Evolutionary conservation across 768 basidiomycete species (phyloP).

Genomic region (Suillus alpinus): DNA sequence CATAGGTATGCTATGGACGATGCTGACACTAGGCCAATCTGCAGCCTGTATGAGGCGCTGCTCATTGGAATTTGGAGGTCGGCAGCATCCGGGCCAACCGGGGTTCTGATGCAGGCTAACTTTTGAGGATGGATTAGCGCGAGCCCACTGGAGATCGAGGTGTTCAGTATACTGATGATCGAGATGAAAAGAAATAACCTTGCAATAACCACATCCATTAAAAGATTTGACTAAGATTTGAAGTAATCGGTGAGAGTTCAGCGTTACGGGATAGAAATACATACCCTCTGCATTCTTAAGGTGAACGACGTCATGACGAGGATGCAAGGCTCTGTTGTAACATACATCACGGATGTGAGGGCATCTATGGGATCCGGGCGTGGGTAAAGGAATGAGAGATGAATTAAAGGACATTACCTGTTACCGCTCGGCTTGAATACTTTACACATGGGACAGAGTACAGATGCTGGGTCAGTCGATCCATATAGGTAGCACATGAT

Average conservation of each 20-base stretch:
- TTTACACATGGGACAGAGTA: slow-evolving; percentile 82
- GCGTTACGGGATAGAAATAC: slow-evolving; percentile 19
- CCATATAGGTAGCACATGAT: slow-evolving; percentile 69
- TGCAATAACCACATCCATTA: slow-evolving; percentile 89
- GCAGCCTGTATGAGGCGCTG: slow-evolving; percentile 61
- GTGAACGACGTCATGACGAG: slow-evolving; percentile 73
- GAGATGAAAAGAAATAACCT: slow-evolving; percentile 45
- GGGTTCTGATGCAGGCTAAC: slow-evolving; percentile 60
- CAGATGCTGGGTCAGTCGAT: slow-evolving; percentile 64
- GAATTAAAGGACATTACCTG: slow-evolving; percentile 39
- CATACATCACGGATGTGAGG: slow-evolving; percentile 76
- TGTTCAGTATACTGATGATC: slow-evolving; percentile 23
- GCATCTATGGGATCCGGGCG: slow-evolving; percentile 47
- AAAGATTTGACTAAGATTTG: slow-evolving; percentile 63
- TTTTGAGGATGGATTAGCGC: slow-evolving; percentile 52
- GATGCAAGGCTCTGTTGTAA: slow-evolving; percentile 70
- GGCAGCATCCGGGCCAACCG: slow-evolving; percentile 89
- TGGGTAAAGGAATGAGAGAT: slow-evolving; percentile 17
- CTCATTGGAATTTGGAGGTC: slow-evolving; percentile 62
- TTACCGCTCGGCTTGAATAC: slow-evolving; percentile 62
- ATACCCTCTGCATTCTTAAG: slow-evolving; percentile 87
- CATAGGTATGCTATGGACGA: slow-evolving; percentile 70
- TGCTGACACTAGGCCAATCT: slow-evolving; percentile 80
- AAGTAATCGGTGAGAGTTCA: slow-evolving; percentile 17
- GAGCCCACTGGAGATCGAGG: slow-evolving; percentile 60